These are phyloP conservation scores for Erucastrum elatum DNA, from an alignment of 345 rosid genomes.

Conservation along the genomic window DNA sequence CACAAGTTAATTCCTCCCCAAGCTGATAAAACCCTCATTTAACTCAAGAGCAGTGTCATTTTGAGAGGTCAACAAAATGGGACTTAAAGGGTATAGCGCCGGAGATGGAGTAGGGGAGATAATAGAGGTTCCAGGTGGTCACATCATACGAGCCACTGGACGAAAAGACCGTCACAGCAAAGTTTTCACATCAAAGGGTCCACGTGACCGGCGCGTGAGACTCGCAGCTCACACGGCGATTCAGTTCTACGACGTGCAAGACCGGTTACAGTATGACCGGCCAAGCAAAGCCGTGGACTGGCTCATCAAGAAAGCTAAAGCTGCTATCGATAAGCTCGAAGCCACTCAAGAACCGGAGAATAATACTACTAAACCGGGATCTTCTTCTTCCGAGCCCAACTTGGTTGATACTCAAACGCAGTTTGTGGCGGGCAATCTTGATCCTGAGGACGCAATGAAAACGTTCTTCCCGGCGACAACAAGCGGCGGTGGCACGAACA, in stretches of 20 bases:
- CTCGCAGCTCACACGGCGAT: slow-evolving; percentile 86
- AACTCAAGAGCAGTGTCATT: slow-evolving; percentile 10
- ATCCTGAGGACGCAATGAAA: slow-evolving; percentile 56
- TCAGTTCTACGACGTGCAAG: slow-evolving; percentile 89
- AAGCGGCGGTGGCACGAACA: slow-evolving; percentile 12
- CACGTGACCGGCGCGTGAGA: slow-evolving; percentile 75
- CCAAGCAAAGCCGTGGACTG: slow-evolving; percentile 93
- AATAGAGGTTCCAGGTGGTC: slow-evolving; percentile 77
- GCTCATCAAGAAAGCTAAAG: slow-evolving; percentile 78
- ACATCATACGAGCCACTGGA: slow-evolving; percentile 70
- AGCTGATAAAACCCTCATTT: neutral
- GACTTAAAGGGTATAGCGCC: slow-evolving; percentile 42
- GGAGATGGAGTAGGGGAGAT: slow-evolving; percentile 57
- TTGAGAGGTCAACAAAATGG: slow-evolving; percentile 40
- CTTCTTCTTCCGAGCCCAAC: slow-evolving; percentile 46
- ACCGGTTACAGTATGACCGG: slow-evolving; percentile 77
- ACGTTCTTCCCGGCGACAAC: slow-evolving; percentile 65
- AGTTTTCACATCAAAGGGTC: slow-evolving; percentile 78
- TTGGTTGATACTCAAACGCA: slow-evolving; percentile 41
- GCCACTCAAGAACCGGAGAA: slow-evolving; percentile 48
- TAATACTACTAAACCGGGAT: slow-evolving; percentile 28
- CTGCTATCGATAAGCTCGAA: slow-evolving; percentile 72
- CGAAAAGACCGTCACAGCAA: slow-evolving; percentile 87
- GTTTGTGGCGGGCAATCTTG: slow-evolving; percentile 41
- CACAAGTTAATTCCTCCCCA: slow-evolving; percentile 4